Conservation (phyloP, 2,329 filamentous ascomycete species). For the Cryphonectria japonica region DNA sequence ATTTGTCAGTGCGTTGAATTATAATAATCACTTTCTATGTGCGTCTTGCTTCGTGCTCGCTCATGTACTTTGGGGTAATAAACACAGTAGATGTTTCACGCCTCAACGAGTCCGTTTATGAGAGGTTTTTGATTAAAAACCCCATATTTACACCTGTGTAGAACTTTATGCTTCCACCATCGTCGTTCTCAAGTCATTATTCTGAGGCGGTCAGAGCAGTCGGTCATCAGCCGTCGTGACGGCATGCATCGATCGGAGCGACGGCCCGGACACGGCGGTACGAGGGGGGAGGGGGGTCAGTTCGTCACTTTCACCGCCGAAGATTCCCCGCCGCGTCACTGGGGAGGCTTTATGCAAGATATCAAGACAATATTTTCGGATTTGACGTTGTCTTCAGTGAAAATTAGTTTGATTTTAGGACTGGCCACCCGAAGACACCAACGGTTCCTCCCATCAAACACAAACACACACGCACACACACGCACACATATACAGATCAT, state of each 20-base stretch:
- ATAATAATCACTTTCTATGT: too few species aligned
- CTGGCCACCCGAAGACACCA: background rate
- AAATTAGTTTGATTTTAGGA: background rate
- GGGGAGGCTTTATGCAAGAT: background rate
- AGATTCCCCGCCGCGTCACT: background rate
- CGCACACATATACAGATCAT: background rate
- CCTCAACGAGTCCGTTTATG: background rate
- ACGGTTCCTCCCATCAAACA: background rate
- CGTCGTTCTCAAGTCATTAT: background rate
- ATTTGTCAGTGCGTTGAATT: too few species aligned
- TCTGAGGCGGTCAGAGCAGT: background rate
- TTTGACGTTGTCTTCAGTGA: background rate
- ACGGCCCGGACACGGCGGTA: background rate
- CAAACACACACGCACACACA: background rate
- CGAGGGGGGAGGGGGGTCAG: too few species aligned
- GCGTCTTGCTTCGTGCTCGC: background rate
- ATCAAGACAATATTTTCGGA: background rate
- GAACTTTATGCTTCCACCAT: background rate
- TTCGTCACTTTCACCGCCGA: background rate
- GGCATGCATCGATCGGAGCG: background rate
- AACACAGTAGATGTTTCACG: too few species aligned
- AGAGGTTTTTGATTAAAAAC: background rate
- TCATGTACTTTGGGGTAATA: background rate
- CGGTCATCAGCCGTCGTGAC: background rate
- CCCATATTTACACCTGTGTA: background rate